Conservation (phyloP, 495 filamentous ascomycete species). For the Hyaloscypha finlandica region DNA sequence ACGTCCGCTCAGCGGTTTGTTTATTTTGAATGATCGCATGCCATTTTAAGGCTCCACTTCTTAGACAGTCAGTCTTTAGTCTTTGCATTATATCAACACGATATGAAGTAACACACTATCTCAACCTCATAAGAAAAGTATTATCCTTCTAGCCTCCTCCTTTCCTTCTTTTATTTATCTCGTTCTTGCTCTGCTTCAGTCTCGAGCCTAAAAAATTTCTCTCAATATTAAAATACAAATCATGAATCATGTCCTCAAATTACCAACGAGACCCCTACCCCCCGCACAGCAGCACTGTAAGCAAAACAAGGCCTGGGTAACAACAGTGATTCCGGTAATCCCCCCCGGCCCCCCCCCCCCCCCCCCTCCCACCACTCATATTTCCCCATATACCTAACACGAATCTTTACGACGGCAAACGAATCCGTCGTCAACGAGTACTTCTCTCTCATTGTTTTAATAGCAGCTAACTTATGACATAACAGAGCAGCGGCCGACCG, state of each 20-base stretch:
- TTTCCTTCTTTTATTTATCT: neutral
- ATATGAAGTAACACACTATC: neutral
- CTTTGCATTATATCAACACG: slow-evolving; percentile 1
- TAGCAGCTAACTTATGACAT: neutral
- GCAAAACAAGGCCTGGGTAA: slow-evolving; percentile 48
- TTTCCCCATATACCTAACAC: neutral
- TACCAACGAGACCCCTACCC: slow-evolving; percentile 2
- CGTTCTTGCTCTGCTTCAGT: neutral
- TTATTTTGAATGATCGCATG: neutral
- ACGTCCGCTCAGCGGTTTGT: neutral
- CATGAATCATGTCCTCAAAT: slow-evolving; percentile 2
- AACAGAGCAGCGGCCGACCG: slow-evolving; percentile 39
- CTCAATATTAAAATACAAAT: neutral
- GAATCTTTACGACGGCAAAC: neutral
- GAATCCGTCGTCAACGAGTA: slow-evolving; percentile 56
- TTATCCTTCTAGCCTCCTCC: neutral
- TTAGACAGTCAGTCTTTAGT: neutral
- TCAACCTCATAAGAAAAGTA: neutral
- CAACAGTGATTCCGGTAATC: slow-evolving; percentile 53
- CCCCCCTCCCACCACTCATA: neutral
- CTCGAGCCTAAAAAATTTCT: no score
- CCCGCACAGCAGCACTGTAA: slow-evolving; percentile 37
- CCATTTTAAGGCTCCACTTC: neutral
- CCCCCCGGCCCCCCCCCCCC: neutral
- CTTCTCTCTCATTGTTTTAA: neutral